Conservation (phyloP, 2,329 filamentous ascomycete genomes). For the Talaromyces islandicus region DNA sequence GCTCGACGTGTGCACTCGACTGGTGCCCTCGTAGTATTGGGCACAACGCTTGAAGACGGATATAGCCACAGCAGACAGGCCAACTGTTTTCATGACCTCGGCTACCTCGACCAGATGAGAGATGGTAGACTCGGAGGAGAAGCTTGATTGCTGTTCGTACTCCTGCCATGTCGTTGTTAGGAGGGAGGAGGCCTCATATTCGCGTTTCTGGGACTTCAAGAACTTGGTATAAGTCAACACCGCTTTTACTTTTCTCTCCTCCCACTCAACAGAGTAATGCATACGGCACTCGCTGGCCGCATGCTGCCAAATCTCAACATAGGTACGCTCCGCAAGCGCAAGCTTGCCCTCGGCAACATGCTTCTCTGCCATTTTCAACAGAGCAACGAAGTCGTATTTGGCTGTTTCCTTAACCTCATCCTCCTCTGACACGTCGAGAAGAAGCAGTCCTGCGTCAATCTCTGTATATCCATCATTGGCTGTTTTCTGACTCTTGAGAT, state of each 20-base stretch:
- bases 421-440: constrained; percentile 34
- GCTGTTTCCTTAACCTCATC: constrained; percentile 29
- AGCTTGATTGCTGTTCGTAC: constrained; percentile 38
- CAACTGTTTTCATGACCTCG: constrained; percentile 42
- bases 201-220: constrained; percentile 41
- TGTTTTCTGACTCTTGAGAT: constrained; percentile 20
- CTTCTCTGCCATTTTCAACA: constrained; percentile 33
- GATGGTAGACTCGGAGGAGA: constrained; percentile 32
- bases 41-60: constrained; percentile 42
- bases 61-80: constrained; percentile 40
- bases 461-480: constrained; percentile 12
- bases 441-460: constrained; percentile 11
- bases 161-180: constrained; percentile 45
- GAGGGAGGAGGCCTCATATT: constrained; percentile 40
- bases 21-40: constrained; percentile 33
- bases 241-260: constrained; percentile 43
- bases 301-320: constrained; percentile 49
- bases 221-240: constrained; percentile 44
- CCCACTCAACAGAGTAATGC: constrained; percentile 39
- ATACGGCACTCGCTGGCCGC: constrained; percentile 41
- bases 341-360: constrained; percentile 26
- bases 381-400: constrained; percentile 29
- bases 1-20: constrained; percentile 22
- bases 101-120: constrained; percentile 37
- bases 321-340: constrained; percentile 40